Evolutionary conservation across 495 filamentous ascomycete genomes (phyloP), one percentile per base, ranked within the genome.

Genomic region (Trichoderma asperelloides): DNA sequence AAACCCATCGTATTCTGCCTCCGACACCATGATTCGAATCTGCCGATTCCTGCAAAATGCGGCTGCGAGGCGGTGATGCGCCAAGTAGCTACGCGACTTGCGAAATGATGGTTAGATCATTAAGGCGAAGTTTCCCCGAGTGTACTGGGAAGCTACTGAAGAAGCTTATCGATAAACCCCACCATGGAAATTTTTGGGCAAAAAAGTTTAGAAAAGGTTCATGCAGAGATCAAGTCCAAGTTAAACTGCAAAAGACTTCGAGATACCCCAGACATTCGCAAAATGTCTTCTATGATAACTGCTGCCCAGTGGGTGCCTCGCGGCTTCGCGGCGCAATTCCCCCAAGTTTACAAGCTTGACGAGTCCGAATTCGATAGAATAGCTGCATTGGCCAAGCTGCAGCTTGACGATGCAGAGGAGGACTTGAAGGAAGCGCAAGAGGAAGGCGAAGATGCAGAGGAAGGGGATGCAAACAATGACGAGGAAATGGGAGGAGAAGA

Each of bases 351-450:
- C 75, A 88, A 90, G 40, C 92, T 98, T 70, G 88, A 96, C 74
- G 95, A 99, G 78, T 87, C 88, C 68, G 95, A 99, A 74, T 95
- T 94, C 77, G 84, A 88, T 69, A 88, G 95, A 70, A 98, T 99
- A 78, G 89, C 93, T 27, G 84, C 86, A 73, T 84, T 98, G 70
- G 95, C 96, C 43, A 89, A 92, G 73, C 81, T 96, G 71, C 89
- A 97, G 77, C 85, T 99, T 47, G 93, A 97, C 71, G 95, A 97
- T 77, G 95, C 95, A 7, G 85, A 91, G 72, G 91, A 91, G 4
- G 93, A 93, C 72, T 78, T 99, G 69, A 86, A 87, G 70, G 86
- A 90, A 68, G 92, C 90, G 30, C 78, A 78, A 67, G 78, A 78
- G 64, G 78, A 78, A 66, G 76, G 76, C 41, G 77, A 64, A 43